phyloP scores from a whole-genome alignment of 2,329 filamentous ascomycete species.

The Pestalotiopsis sp. region DNA sequence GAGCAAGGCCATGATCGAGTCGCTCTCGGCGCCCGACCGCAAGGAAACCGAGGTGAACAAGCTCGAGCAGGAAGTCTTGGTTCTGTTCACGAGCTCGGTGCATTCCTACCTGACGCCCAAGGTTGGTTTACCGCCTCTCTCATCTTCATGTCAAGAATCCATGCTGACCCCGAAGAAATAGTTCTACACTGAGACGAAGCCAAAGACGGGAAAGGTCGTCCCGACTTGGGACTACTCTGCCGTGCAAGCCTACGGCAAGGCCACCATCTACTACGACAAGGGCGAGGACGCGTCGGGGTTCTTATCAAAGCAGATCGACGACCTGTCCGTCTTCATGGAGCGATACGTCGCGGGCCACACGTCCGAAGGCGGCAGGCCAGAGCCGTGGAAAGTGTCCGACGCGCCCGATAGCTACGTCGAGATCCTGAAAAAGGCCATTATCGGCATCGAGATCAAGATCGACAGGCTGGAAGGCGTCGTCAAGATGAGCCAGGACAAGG shows the following conservation, averaged over 20 bases:
- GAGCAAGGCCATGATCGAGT: slow-evolving; percentile 60
- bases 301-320: slow-evolving; percentile 53
- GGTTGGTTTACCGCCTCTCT: background rate
- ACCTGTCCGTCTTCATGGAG: slow-evolving; percentile 56
- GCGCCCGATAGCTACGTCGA: slow-evolving; percentile 60
- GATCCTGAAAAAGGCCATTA: slow-evolving; percentile 59
- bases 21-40: slow-evolving; percentile 24
- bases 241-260: slow-evolving; percentile 64
- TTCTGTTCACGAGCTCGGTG: slow-evolving; percentile 61
- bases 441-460: slow-evolving; percentile 63
- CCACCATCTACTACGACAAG: slow-evolving; percentile 55
- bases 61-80: slow-evolving; percentile 57
- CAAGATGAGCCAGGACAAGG: slow-evolving; percentile 69
- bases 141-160: slow-evolving; percentile 34
- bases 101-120: slow-evolving; percentile 70
- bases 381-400: slow-evolving; percentile 59
- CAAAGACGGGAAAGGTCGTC: slow-evolving; percentile 65
- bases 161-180: slow-evolving; percentile 28
- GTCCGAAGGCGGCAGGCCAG: slow-evolving; percentile 33
- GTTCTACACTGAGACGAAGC: slow-evolving; percentile 70
- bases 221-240: slow-evolving; percentile 74
- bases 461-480: slow-evolving; percentile 61
- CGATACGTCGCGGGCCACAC: slow-evolving; percentile 59
- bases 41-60: slow-evolving; percentile 23
- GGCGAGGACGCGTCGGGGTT: slow-evolving; percentile 47